Base-by-base conservation (phyloP, 225 moss, liverwort and hornwort genomes). In the Sphagnum tenellum region DNA sequence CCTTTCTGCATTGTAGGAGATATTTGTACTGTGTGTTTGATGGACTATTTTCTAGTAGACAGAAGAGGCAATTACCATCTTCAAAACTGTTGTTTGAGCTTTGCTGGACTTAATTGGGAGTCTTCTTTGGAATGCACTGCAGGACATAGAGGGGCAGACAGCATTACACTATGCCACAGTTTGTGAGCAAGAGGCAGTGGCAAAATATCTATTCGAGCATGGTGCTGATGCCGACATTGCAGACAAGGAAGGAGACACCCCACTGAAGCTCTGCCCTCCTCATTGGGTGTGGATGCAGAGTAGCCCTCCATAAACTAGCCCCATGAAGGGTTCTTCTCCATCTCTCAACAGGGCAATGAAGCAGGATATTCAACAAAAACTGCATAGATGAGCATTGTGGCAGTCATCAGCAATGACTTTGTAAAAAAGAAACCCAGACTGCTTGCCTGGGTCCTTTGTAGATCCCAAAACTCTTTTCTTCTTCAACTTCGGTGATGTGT, bases 101-200 rank as follows among this genome's bases (percentile, higher is more conserved):
- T 61, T 61, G 9, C 8, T 8, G 5, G 11, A 49, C 47, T 6
- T 64, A 11, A 1, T 29, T 64, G 64, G 47, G 45, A 45, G 6
- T 47, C 29, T 64, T 10, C 29, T 48, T 64, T 45, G 9, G 56
- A 5, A 4, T 62, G 46, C 47, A 52, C 10, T 82, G 82, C 87
- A 98, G 96, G 96, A 98, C 82, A 72, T 78, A 63, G 93, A 93
- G 67, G 96, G 96, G 50, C 96, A 98, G 82, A 98, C 96, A 63
- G 89, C 96, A 53, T 82, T 98, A 62, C 96, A 93, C 73, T 98
- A 98, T 55, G 96, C 96, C 57, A 85, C 74, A 64, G 78, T 83
- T 66, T 89, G 89, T 73, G 90, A 90, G 11, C 96, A 82, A 73
- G 90, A 93, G 71, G 81, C 75, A 71, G 88, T 93, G 69, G 93